phyloP scores from a whole-genome alignment of 495 filamentous ascomycete species.

The Trichoderma orchidacearum region DNA sequence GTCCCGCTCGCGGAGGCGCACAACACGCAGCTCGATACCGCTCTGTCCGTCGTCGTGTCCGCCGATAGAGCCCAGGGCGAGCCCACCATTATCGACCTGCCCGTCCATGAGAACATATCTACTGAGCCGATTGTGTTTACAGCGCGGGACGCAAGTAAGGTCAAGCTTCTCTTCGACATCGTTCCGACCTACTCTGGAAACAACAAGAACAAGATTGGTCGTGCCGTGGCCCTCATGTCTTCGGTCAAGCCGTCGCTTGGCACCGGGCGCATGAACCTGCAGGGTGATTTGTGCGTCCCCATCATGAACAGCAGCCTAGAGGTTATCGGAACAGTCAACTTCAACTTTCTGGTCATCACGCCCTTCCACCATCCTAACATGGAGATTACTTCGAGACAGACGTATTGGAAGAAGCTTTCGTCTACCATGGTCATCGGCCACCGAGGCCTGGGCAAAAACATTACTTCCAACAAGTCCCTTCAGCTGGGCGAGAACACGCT shows the following conservation, averaged over 20 bases:
- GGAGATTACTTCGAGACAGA: conserved; percentile 75
- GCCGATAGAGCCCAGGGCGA: conserved; percentile 78
- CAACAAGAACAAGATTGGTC: conserved; percentile 75
- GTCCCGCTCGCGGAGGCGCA: conserved; percentile 81
- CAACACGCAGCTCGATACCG: conserved; percentile 84
- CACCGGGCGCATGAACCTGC: conserved; percentile 62
- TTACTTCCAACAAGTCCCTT: conserved; percentile 62
- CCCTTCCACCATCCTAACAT: conserved; percentile 91
- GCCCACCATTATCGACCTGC: conserved; percentile 77
- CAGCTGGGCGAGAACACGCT: conserved; percentile 95
- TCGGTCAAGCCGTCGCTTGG: conserved; percentile 73
- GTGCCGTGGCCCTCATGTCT: conserved; percentile 78
- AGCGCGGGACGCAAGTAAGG: conserved; percentile 60
- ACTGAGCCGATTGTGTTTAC: conserved; percentile 88
- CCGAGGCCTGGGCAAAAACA: conserved; percentile 86
- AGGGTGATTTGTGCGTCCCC: conserved; percentile 87
- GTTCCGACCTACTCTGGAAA: conserved; percentile 95
- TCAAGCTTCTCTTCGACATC: conserved; percentile 87
- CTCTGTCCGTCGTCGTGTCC: conserved; percentile 83
- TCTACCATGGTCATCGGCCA: conserved; percentile 87
- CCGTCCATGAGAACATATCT: conserved; percentile 82
- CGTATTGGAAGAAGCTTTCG: conserved; percentile 73
- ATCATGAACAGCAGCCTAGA: conserved; percentile 75
- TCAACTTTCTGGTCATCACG: conserved; percentile 92
- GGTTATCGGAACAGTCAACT: conserved; percentile 85